These are phyloP conservation scores for Fusarium aywerte DNA, from an alignment of 2,329 filamentous ascomycete genomes.

Conservation along the genomic window DNA sequence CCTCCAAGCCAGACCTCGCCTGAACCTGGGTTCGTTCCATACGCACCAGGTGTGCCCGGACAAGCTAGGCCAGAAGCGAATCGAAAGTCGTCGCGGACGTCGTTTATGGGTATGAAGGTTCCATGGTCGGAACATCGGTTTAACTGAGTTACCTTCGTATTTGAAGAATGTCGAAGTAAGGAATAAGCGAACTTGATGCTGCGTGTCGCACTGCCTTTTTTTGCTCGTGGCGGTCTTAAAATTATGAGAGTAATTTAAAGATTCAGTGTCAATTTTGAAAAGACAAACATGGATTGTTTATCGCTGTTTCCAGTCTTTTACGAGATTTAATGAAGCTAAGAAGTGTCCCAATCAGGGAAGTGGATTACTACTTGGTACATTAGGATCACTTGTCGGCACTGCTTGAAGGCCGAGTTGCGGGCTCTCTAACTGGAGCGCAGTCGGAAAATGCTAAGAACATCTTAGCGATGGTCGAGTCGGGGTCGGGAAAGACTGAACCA, in stretches of 20 bases:
- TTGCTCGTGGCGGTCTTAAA: no score
- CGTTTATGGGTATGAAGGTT: slow-evolving; percentile 34
- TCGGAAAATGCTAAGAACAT: no score
- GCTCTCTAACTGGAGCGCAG: no score
- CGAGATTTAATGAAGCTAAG: no score
- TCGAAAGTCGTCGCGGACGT: slow-evolving; percentile 14
- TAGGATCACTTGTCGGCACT: background rate
- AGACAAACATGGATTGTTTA: no score
- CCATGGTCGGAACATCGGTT: slow-evolving; percentile 22
- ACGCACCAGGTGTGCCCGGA: background rate
- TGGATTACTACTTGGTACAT: no score
- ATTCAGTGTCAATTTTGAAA: no score
- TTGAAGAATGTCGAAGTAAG: background rate
- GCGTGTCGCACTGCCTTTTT: no score
- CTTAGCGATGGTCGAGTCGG: background rate
- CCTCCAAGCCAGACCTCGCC: background rate
- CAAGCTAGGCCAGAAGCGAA: background rate
- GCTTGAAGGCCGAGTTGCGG: background rate
- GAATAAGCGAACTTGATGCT: background rate
- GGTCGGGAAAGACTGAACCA: slow-evolving; percentile 10
- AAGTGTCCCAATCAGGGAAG: background rate
- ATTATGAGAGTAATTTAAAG: no score
- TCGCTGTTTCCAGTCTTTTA: background rate
- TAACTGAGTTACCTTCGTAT: background rate
- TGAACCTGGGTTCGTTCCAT: slow-evolving; percentile 3